A percentile compares a stretch with the other conserved stretches of the same genome.
Evolutionary conservation across 2,329 filamentous ascomycete genomes (phyloP).

Genomic region (Pseudopyricularia cyperi): DNA sequence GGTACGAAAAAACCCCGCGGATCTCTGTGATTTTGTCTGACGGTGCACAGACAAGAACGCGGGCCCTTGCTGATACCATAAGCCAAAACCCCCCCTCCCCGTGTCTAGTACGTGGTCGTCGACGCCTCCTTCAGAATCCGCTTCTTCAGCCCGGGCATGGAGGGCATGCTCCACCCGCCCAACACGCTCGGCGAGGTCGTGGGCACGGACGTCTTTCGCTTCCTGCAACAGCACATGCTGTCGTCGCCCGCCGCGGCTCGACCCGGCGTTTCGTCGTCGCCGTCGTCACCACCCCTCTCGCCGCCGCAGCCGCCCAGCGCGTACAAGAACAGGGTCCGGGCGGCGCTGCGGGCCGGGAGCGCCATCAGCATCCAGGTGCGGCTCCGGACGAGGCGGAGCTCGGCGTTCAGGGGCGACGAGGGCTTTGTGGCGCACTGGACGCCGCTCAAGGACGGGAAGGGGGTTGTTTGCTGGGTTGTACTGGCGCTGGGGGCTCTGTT

Average conservation of each 20-base stretch:
- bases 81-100: background rate
- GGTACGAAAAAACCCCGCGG: constrained; percentile 3
- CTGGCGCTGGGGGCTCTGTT: constrained; percentile 5
- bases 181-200: constrained; percentile 9
- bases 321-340: constrained; percentile 11
- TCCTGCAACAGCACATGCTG: constrained; percentile 13
- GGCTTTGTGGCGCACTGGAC: constrained; percentile 11
- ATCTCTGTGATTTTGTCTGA: too few relatives aligned
- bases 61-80: background rate
- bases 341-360: constrained; percentile 11
- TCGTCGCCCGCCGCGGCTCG: background rate
- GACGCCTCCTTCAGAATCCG: constrained; percentile 11
- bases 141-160: constrained; percentile 13
- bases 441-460: constrained; percentile 11
- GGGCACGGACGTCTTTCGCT: constrained; percentile 14
- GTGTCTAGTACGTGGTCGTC: constrained; percentile 11
- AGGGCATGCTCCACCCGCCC: constrained; percentile 12
- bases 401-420: constrained; percentile 13
- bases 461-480: constrained; percentile 7
- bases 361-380: constrained; percentile 16
- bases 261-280: background rate
- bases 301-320: constrained; percentile 6
- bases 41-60: background rate
- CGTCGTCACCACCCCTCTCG: too few relatives aligned
- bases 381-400: constrained; percentile 13